These are phyloP conservation scores for Ilex paraguariensis DNA, from an alignment of 305 asterid genomes.

Conservation along the genomic window DNA sequence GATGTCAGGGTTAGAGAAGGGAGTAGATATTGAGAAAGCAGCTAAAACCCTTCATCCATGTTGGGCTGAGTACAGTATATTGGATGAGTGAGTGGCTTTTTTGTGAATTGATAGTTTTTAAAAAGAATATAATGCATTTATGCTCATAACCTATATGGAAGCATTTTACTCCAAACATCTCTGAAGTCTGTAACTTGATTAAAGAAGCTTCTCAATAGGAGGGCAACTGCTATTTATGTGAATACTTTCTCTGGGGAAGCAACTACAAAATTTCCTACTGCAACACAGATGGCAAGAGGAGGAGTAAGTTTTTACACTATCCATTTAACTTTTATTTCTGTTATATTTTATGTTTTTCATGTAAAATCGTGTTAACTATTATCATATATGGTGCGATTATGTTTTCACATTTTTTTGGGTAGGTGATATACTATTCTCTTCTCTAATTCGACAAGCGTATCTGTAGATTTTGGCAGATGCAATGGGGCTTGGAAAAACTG, in stretches of 20 bases:
- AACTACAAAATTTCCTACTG: conserved; percentile 58
- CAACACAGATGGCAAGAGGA: conserved; percentile 62
- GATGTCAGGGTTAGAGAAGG: conserved; percentile 72
- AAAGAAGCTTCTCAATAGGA: conserved; percentile 36
- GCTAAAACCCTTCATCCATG: conserved; percentile 76
- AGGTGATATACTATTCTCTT: no score
- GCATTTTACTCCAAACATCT: no score
- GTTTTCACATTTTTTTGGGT: no score
- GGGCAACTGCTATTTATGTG: conserved; percentile 69
- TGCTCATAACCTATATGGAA: no score
- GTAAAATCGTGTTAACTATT: not conserved
- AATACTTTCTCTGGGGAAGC: conserved; percentile 83
- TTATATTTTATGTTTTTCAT: not conserved
- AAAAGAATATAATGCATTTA: no score
- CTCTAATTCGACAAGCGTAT: not conserved
- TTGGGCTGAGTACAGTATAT: conserved; percentile 76
- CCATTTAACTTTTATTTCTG: not conserved
- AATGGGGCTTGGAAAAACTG: conserved; percentile 93
- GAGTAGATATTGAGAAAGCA: conserved; percentile 49
- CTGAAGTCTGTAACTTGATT: conserved; percentile 1
- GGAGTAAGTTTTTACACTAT: conserved; percentile 42
- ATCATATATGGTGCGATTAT: no score
- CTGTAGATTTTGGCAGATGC: conserved; percentile 81
- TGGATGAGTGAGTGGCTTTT: conserved; percentile 53
- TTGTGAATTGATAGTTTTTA: not conserved